Conservation (phyloP, 2,329 filamentous ascomycete genomes). For the Diaporthe vaccinii region DNA sequence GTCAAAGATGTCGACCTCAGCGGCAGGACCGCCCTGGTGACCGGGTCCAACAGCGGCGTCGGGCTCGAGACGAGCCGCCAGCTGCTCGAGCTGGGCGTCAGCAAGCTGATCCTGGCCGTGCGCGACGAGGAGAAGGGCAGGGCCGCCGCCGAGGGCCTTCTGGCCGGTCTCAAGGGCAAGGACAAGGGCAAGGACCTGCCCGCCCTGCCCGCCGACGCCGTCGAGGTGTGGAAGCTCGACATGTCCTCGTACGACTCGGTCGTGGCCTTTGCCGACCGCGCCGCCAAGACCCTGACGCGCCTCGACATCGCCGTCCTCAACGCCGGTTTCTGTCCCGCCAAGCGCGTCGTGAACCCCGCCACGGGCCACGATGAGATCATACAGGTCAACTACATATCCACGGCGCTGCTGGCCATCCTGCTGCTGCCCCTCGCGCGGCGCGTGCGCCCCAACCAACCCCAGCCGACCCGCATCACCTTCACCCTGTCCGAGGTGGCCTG, state of each 20-base stretch:
- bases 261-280: conserved; percentile 51
- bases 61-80: conserved; percentile 29
- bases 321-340: conserved; percentile 44
- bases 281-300: conserved; percentile 48
- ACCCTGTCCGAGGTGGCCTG: background rate
- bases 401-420: conserved; percentile 60
- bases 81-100: conserved; percentile 39
- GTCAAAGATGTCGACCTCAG: conserved; percentile 6
- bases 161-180: conserved; percentile 44
- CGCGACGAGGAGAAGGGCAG: conserved; percentile 50
- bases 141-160: conserved; percentile 55
- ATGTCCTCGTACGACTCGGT: conserved; percentile 56
- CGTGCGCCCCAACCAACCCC: conserved; percentile 39
- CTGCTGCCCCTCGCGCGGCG: conserved; percentile 56
- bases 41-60: conserved; percentile 28
- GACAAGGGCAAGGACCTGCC: too few species aligned
- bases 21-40: conserved; percentile 28
- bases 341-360: conserved; percentile 44
- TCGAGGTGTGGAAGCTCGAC: conserved; percentile 58
- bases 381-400: conserved; percentile 65
- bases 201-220: background rate
- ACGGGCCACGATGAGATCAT: conserved; percentile 57
- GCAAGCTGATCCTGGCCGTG: conserved; percentile 59
- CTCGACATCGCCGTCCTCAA: conserved; percentile 57
- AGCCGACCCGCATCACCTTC: background rate